Conservation (phyloP, 2,329 filamentous ascomycete genomes). For the Aciculosporium take region DNA sequence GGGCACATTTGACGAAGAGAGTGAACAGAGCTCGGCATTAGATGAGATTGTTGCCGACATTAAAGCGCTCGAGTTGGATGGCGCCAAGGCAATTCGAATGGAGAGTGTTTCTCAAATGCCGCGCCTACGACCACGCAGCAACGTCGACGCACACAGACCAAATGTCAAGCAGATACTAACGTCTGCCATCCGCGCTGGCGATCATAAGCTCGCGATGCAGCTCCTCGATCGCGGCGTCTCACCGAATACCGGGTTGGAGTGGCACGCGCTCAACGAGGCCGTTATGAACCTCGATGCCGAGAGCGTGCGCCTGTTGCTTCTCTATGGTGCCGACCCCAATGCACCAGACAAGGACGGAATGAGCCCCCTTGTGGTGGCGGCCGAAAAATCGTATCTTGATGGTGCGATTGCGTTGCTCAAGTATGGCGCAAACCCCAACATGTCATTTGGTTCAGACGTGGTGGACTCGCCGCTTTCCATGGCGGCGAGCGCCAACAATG, state of each 20-base stretch:
- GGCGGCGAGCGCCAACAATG: slow-evolving; percentile 36
- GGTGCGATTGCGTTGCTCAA: slow-evolving; percentile 47
- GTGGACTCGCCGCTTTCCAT: slow-evolving; percentile 40
- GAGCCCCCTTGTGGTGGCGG: slow-evolving; percentile 36
- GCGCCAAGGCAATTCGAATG: slow-evolving; percentile 29
- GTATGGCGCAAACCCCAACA: slow-evolving; percentile 47
- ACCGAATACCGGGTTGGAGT: slow-evolving; percentile 31
- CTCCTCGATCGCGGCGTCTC: slow-evolving; percentile 43
- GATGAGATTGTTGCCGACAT: slow-evolving; percentile 19
- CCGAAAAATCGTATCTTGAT: slow-evolving; percentile 38
- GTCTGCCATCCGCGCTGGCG: slow-evolving; percentile 40
- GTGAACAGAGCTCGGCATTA: slow-evolving; percentile 7
- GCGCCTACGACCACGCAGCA: slow-evolving; percentile 34
- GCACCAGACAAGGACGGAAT: slow-evolving; percentile 30
- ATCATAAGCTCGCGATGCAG: slow-evolving; percentile 42
- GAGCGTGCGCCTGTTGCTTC: slow-evolving; percentile 38
- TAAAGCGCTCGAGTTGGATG: slow-evolving; percentile 25
- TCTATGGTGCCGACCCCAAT: slow-evolving; percentile 45
- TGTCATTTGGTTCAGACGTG: slow-evolving; percentile 31
- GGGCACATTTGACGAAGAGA: slow-evolving; percentile 16
- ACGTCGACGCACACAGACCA: slow-evolving; percentile 25
- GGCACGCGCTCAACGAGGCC: slow-evolving; percentile 38
- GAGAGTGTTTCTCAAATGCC: slow-evolving; percentile 39
- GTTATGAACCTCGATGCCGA: slow-evolving; percentile 36
- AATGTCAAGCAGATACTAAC: slow-evolving; percentile 34